These are phyloP conservation scores for Comarum palustre DNA, from an alignment of 306 rosid species.

Conservation along the genomic window DNA sequence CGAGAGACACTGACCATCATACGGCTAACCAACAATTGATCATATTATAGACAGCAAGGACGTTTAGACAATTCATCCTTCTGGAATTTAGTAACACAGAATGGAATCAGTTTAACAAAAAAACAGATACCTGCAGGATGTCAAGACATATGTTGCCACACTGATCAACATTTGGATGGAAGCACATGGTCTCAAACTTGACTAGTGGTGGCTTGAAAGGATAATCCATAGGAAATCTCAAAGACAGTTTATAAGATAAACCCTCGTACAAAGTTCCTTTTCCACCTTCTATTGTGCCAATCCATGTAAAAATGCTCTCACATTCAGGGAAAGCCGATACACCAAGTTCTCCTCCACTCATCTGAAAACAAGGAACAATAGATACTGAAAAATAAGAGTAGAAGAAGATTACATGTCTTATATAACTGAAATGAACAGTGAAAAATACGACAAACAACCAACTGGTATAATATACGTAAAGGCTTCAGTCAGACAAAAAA, in stretches of 20 bases:
- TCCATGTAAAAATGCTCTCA: constrained; percentile 88
- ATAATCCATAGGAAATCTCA: constrained; percentile 81
- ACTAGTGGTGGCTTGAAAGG: constrained; percentile 94
- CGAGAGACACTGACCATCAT: not conserved
- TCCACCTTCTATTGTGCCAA: constrained; percentile 96
- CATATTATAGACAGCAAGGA: not conserved
- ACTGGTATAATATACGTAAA: not conserved
- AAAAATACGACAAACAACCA: not conserved
- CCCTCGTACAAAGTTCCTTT: constrained; percentile 86
- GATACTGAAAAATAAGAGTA: not conserved
- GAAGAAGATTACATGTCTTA: not conserved
- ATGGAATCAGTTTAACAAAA: constrained; percentile 5
- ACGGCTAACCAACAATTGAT: not conserved
- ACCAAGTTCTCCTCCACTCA: constrained; percentile 91
- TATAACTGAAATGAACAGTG: not conserved
- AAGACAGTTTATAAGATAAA: constrained; percentile 85
- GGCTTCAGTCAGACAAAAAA: not conserved
- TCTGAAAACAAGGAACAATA: constrained; percentile 44
- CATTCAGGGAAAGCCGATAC: constrained; percentile 92
- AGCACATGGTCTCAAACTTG: constrained; percentile 91
- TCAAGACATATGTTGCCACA: constrained; percentile 98
- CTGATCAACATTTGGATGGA: constrained; percentile 95
- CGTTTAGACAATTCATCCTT: not conserved
- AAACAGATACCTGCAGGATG: constrained; percentile 76
- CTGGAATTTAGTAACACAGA: not conserved